These are phyloP conservation scores for Populus trichocarpa DNA, from an alignment of 441 rosid species.

Conservation along the genomic window DNA sequence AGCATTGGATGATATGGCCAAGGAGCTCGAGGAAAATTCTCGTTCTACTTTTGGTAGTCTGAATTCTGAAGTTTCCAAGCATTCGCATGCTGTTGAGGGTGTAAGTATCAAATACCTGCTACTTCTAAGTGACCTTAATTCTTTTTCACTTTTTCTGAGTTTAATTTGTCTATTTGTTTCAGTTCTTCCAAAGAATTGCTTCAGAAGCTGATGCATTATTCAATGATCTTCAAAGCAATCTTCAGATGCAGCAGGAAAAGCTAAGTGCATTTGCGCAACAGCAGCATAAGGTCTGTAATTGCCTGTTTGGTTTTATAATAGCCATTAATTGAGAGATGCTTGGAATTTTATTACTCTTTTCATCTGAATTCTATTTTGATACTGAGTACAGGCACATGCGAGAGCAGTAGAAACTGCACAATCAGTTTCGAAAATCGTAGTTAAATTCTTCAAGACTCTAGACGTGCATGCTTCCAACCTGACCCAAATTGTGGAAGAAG, in stretches of 20 bases:
- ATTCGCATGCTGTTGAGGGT: slow-evolving; percentile 71
- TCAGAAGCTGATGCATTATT: slow-evolving; percentile 81
- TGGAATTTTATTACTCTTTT: background rate
- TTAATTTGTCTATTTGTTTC: slow-evolving; percentile 26
- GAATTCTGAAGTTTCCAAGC: slow-evolving; percentile 77
- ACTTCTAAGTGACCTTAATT: background rate
- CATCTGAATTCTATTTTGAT: slow-evolving; percentile 7
- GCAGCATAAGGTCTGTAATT: slow-evolving; percentile 64
- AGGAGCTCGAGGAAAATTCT: slow-evolving; percentile 64
- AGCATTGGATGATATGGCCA: slow-evolving; percentile 68
- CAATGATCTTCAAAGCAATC: slow-evolving; percentile 81
- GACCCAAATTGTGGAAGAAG: slow-evolving; percentile 70
- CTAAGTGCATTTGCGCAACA: slow-evolving; percentile 76
- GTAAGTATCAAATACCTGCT: slow-evolving; percentile 39
- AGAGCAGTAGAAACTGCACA: slow-evolving; percentile 81
- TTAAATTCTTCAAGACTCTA: slow-evolving; percentile 69
- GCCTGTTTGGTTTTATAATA: background rate
- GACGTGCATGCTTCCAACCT: slow-evolving; percentile 72
- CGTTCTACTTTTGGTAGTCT: slow-evolving; percentile 63
- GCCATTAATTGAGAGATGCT: background rate
- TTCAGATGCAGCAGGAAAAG: slow-evolving; percentile 76
- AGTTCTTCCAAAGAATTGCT: slow-evolving; percentile 90
- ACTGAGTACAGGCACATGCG: slow-evolving; percentile 62
- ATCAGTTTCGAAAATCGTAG: slow-evolving; percentile 69
- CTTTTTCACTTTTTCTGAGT: slow-evolving; percentile 21